Evolutionary conservation across 129 eudicot genomes (phyloP), one percentile per base, ranked within the genome.

Genomic region (Flaveria bidentis): DNA sequence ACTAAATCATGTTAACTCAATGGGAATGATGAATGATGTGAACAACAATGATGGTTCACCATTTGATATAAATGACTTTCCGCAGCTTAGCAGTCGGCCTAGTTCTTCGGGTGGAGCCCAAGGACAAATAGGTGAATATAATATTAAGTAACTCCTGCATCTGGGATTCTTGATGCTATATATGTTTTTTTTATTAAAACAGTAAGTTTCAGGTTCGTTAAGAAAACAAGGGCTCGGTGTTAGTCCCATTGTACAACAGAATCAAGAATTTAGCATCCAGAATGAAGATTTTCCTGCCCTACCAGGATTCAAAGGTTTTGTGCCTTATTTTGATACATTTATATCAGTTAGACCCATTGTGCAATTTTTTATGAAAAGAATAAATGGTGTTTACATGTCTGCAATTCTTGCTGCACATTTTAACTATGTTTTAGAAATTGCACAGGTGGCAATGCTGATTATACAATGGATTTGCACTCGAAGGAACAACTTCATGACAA

Each of bases 201-300:
- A 30, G 51, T 39, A 25, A 75, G 49, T 58, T 76, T 18, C 86
- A 95, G 99, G 97, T 82, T 91, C 99, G 16, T 60, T 95, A 80
- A 81, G 99, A n/a, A 95, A 91, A 75, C 97, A 95, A 81, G 96
- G 99, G 26, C 92, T 89, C 49, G 94, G 91, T 39, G 89, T 86
- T 69, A 80, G 97, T 88, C 94, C 99, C 23, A 87, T 95, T 71
- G 96, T 87, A 41, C 99, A 95, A 28, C 99, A 89, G 82, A 95
- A 86, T 81, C 99, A 95, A 74, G 99, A 95, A 58, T 95, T 95
- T 81, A 95, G 99, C 82, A 95, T 95, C 78, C 99, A 95, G 77
- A 95, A 91, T 80, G 99, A 95, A 86, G 99, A 95, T 86, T 95
- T 91, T 81, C 99, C 99, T 14, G 99, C 97, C 11, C 83, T 95